Base-by-base conservation (phyloP, 2,329 filamentous ascomycete species). In the Fusarium haematococcum region DNA sequence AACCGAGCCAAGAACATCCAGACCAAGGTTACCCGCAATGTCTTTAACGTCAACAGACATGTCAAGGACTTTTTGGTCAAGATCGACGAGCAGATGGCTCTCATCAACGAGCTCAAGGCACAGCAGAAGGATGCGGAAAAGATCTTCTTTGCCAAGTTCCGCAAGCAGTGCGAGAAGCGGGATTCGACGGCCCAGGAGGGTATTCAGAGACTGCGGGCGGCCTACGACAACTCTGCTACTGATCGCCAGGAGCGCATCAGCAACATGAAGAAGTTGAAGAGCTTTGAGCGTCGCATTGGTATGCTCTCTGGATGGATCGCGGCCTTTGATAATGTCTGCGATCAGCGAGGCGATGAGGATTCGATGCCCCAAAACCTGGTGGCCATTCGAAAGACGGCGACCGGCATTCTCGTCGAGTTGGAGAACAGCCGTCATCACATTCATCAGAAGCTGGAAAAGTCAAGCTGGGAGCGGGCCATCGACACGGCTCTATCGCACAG, bases 1-100 rank as follows among this genome's bases (percentile, higher is more conserved):
- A 98, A 99, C 83, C 90, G 97, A 76, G 97, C 97, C 68, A 99
- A 99, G 90, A 99, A 99, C 80, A 99, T 99, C 81, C 97, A 98
- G 85, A 99, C 97, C 68, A 99, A 99, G 88, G 95, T 98, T 67
- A 98, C 97, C n/a, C 92, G 95, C 79, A 99, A 99, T 81, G 95
- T 98, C 27, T 99, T 97, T 86, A 99, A 99, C 82, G 97, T 99
- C 74, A 98, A 99, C 82, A 93, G 97, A 71, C 97, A 99, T 84
- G 97, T 99, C 79, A 99, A 99, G 86, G 97, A 99, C 84, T 99
- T 98, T 85, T 85, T 99, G 81, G 97, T 98, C 86, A 98, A 98
- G 88, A 99, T 99, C 79, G 96, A 99, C 80, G 97, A 99, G 85
- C 96, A 99, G 82, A 95, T 98, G 89, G 93, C 92, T n/a, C 85